These are phyloP conservation scores for Cercospora nicotianae DNA, from an alignment of 2,329 filamentous ascomycete genomes.

Conservation along the genomic window DNA sequence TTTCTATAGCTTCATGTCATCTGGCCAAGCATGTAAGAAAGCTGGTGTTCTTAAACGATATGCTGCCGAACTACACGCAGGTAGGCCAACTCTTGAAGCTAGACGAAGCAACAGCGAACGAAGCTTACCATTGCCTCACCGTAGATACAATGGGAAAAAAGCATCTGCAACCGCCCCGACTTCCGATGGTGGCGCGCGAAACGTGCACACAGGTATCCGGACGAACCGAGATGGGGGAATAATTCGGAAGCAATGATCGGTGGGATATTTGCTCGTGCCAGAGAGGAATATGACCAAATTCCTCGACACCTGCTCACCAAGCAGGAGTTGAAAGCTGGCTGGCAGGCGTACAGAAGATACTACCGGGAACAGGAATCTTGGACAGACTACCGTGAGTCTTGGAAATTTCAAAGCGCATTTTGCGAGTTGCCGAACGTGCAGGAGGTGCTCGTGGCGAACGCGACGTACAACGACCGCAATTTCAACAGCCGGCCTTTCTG, in stretches of 20 bases:
- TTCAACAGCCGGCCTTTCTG: background rate
- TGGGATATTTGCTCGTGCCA: background rate
- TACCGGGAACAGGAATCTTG: background rate
- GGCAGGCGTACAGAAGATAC: background rate
- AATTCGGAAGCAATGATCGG: too few species aligned
- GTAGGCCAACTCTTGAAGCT: too few species aligned
- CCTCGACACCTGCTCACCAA: background rate
- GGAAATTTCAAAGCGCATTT: background rate
- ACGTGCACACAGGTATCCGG: background rate
- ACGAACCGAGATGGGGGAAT: too few species aligned
- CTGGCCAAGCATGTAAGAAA: background rate
- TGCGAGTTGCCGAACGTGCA: background rate
- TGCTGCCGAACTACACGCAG: background rate
- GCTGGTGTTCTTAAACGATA: background rate
- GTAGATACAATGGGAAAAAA: background rate
- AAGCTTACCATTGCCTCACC: background rate
- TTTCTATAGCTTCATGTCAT: background rate
- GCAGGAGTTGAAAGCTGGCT: background rate
- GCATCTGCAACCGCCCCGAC: background rate
- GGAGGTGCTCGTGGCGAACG: background rate
- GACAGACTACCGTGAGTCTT: background rate
- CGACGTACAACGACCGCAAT: background rate
- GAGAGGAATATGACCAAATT: background rate
- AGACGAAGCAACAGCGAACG: background rate
- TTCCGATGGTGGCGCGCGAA: background rate